Evolutionary conservation across 1,284 basidiomycete genomes (phyloP), one percentile per base, ranked within the genome.

Genomic region (Pyrrhoderma noxium): DNA sequence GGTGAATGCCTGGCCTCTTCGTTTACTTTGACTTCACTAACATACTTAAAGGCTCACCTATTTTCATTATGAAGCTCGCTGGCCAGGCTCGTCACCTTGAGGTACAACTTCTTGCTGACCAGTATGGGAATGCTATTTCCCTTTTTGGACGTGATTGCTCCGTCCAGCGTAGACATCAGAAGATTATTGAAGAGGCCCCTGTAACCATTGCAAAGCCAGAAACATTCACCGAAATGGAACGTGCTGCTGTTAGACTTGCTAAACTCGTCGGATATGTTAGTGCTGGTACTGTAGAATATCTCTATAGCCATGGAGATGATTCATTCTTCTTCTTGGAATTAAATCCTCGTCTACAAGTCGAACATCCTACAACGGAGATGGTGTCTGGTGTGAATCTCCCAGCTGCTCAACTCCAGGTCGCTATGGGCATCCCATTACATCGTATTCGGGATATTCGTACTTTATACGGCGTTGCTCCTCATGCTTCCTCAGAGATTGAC

Each of bases 51-150:
- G 95, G 96, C 45, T 99, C 96, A 3, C 96, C 96, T 55, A 94
- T 99, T 62, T 99, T 99, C 70, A 92, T 99, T 72, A 99, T 99
- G 96, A 99, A 99, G 75, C 87, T 99, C 56, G 96, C 96, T 34
- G 93, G 94, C 21, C 87, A 91, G 60, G 96, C 96, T 36, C 89
- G 96, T 58, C 96, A 99, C 70, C 75, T 99, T 60, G 96, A 99
- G 70, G 96, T 99, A 22, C 96, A 99, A 70, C 81, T 99, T 42
- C 82, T 99, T 41, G 96, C 96, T 47, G 96, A 99, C 72, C 96
- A 99, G 70, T 99, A 99, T 68, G 96, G 96, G 55, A 97, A 97
- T 68, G 96, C 96, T 35, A 99, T 99, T 64, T 98, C 94, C 49
- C 79, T 99, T 51, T 99, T 99, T 64, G 96, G 96, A 62, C 94